Base-by-base conservation (phyloP, 371 early-diverging fungal species). In the Apophysomyces variabilis region DNA sequence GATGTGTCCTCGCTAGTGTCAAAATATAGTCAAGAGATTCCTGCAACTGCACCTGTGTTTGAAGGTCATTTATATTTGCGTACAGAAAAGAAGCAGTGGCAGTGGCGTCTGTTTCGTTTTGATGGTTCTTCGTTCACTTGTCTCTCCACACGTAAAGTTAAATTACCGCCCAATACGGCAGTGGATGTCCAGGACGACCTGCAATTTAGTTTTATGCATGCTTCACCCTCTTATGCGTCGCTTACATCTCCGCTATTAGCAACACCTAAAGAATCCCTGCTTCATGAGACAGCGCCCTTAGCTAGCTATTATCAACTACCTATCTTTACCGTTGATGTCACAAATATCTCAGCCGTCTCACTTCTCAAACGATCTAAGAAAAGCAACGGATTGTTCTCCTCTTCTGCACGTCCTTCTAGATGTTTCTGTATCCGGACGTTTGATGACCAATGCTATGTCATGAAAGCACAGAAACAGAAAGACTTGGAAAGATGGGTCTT, bases 401-500 rank as follows among this genome's bases (percentile, higher is more conserved):
- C 43, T 26, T 21, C 37, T 50, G 35, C 45, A 14, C 61, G 47
- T 9, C 67, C 63, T 18, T 62, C 69, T 1, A 66, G 60, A n/a
- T 58, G 58, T 7, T 75, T 75, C 43, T 66, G 66, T 38, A 65
- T 75, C 7, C 61, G 72, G 9, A 66, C 75, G 4, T 58, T 54
- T 59, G 61, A 67, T 57, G 72, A 65, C 6, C 18, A 58, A 9
- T 60, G 66, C 38, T 75, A 65, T 36, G 57, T 72, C 7, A 46
- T 75, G 39, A 75, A 66, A 35, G 75, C 75, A 18, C 65, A 69
- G 11, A 75, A 67, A 32, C 62, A 72, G 57, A 65, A 69, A 54
- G 75, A 75, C 46, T 61, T 72, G 35, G 75, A 75, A 38, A 32
- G 72, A 7, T 75, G 75, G 75, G 44, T 72, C 37, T 75, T 75